Evolutionary conservation across 805 yeast species (phyloP).

Genomic region (Kuraishia cidri): DNA sequence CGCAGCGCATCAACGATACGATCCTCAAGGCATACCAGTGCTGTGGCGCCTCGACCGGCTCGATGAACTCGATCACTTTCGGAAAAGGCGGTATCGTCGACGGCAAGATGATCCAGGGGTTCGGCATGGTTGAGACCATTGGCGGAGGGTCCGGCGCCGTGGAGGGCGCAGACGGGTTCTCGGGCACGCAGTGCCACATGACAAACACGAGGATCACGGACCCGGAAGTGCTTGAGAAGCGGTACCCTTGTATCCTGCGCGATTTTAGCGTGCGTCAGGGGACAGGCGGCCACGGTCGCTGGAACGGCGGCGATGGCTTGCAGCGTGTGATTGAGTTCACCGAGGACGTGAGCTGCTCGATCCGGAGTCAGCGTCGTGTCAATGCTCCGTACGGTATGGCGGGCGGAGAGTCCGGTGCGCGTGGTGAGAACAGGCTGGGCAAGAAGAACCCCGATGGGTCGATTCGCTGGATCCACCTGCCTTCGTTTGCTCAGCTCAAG

Average conservation of each 20-base stretch:
- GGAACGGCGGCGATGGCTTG: constrained; percentile 44
- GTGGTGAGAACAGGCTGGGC: constrained; percentile 31
- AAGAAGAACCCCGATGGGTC: constrained; percentile 17
- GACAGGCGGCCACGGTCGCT: constrained; percentile 41
- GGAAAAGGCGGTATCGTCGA: constrained; percentile 42
- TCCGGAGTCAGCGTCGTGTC: constrained; percentile 42
- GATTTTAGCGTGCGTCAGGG: constrained; percentile 33
- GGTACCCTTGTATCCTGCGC: constrained; percentile 40
- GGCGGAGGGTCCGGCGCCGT: constrained; percentile 51
- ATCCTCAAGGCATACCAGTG: constrained; percentile 73
- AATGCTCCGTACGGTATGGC: constrained; percentile 44
- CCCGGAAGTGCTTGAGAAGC: constrained; percentile 41
- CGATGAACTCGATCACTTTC: constrained; percentile 81
- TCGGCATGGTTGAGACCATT: constrained; percentile 47
- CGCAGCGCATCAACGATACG: constrained; percentile 82
- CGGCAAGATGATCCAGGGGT: constrained; percentile 31
- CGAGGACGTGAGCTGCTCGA: constrained; percentile 28
- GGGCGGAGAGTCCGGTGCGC: constrained; percentile 41
- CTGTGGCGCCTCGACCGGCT: constrained; percentile 87
- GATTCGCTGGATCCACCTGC: constrained; percentile 21
- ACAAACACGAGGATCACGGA: constrained; percentile 49
- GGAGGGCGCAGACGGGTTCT: constrained; percentile 31
- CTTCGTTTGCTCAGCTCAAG: constrained; percentile 28
- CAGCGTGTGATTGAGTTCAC: constrained; percentile 38
- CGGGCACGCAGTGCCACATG: constrained; percentile 46